Percentiles rank a stretch among this genome's conserved stretches.
These are phyloP conservation scores for Plenodomus biglobosus DNA, from an alignment of 2,329 filamentous ascomycete species.

Conservation along the genomic window DNA sequence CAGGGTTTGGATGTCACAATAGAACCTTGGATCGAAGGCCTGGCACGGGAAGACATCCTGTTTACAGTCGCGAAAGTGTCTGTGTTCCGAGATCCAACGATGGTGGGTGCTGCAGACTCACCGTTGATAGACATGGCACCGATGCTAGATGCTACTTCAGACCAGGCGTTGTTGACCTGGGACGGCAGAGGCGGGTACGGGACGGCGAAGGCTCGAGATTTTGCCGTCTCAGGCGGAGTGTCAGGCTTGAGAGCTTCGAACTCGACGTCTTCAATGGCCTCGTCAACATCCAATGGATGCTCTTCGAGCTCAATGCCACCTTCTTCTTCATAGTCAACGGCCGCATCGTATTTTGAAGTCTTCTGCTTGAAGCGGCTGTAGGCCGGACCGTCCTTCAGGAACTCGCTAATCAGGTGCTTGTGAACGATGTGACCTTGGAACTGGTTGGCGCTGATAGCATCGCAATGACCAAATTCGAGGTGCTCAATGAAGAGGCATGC, in stretches of 20 bases:
- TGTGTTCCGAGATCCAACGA: slow-evolving; percentile 5
- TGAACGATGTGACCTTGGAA: slow-evolving; percentile 55
- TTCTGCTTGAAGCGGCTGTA: slow-evolving; percentile 33
- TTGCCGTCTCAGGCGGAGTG: slow-evolving; percentile 2
- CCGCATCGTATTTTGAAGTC: slow-evolving; percentile 30
- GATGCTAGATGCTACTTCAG: slow-evolving; percentile 13
- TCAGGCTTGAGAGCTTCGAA: slow-evolving; percentile 33
- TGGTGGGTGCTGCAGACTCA: slow-evolving; percentile 11
- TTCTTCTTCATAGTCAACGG: slow-evolving; percentile 31
- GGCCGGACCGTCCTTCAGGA: slow-evolving; percentile 21
- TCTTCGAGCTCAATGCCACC: slow-evolving; percentile 25
- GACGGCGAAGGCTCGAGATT: neutral
- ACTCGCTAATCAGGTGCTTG: slow-evolving; percentile 50
- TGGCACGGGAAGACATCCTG: neutral
- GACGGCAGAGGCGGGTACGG: slow-evolving; percentile 28
- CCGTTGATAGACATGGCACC: slow-evolving; percentile 19
- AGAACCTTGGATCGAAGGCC: slow-evolving; percentile 2
- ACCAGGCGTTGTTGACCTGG: slow-evolving; percentile 1
- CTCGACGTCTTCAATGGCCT: slow-evolving; percentile 19
- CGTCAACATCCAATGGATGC: slow-evolving; percentile 18
- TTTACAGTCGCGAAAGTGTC: neutral
- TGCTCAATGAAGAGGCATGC: slow-evolving; percentile 56
- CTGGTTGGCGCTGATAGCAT: slow-evolving; percentile 44
- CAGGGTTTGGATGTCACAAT: slow-evolving; percentile 6
- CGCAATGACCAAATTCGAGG: slow-evolving; percentile 57